phyloP scores from a whole-genome alignment of 345 rosid species.

The Citrus australasica region DNA sequence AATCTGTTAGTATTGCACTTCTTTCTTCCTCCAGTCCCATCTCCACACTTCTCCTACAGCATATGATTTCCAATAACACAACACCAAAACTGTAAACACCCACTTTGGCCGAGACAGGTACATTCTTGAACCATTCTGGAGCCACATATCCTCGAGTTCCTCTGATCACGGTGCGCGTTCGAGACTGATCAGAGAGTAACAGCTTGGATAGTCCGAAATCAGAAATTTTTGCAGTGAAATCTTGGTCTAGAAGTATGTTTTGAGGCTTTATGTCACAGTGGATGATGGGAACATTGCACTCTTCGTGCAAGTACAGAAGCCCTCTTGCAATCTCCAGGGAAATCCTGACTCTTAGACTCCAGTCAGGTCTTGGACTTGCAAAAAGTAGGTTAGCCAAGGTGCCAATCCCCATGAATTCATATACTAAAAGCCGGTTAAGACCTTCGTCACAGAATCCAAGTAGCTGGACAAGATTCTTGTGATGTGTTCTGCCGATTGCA shows the following conservation, averaged over 20 bases:
- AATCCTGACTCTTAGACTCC: slow-evolving; percentile 21
- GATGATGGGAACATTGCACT: slow-evolving; percentile 12
- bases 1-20: slow-evolving; percentile 8
- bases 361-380: slow-evolving; percentile 8
- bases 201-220: slow-evolving; percentile 18
- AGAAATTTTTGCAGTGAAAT: slow-evolving; percentile 1
- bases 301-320: slow-evolving; percentile 24
- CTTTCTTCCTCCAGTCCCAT: neutral
- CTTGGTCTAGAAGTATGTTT: slow-evolving; percentile 16
- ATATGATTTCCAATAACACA: slow-evolving; percentile 20
- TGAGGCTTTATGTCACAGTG: slow-evolving; percentile 22
- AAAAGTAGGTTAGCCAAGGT: slow-evolving; percentile 17
- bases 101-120: slow-evolving; percentile 20
- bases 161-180: slow-evolving; percentile 7
- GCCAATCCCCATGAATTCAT: slow-evolving; percentile 22
- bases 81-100: slow-evolving; percentile 32
- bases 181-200: slow-evolving; percentile 5
- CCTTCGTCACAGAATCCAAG: slow-evolving; percentile 26
- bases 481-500: slow-evolving; percentile 28
- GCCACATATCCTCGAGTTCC: slow-evolving; percentile 21
- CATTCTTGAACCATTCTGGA: slow-evolving; percentile 24
- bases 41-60: slow-evolving; percentile 16
- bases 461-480: slow-evolving; percentile 19
- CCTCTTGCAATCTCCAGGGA: slow-evolving; percentile 20
- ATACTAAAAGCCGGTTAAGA: slow-evolving; percentile 16